A percentile compares a stretch with the other conserved stretches of the same genome.
These are phyloP conservation scores for Astragalus glycyphyllos DNA, from an alignment of 306 rosid species.

Conservation along the genomic window DNA sequence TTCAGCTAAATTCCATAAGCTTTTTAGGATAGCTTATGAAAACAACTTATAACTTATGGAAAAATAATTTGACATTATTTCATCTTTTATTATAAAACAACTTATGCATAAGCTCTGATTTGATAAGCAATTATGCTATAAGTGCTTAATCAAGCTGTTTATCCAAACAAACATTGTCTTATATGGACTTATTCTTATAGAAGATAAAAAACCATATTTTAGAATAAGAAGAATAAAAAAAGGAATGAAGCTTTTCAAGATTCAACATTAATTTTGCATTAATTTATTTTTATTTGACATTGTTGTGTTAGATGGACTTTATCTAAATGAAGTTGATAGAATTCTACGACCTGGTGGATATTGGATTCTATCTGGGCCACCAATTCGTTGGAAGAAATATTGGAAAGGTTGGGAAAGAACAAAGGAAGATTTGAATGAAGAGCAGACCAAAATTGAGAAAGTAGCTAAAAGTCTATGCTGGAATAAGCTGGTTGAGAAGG, in stretches of 20 bases:
- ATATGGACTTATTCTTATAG: too few relatives aligned
- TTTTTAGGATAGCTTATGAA: too few relatives aligned
- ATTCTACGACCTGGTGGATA: conserved; percentile 79
- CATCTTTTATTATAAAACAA: too few relatives aligned
- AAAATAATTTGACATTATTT: too few relatives aligned
- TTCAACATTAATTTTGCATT: not conserved
- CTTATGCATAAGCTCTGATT: too few relatives aligned
- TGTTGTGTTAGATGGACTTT: conserved; percentile 56
- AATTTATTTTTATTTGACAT: not conserved
- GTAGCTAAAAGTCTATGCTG: conserved; percentile 80
- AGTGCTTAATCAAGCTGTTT: too few relatives aligned
- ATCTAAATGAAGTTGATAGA: conserved; percentile 70
- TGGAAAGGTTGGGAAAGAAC: conserved; percentile 87
- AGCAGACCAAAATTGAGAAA: conserved; percentile 66
- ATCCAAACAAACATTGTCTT: too few relatives aligned
- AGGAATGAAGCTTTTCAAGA: not conserved
- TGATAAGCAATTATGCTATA: too few relatives aligned
- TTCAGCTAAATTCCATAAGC: too few relatives aligned
- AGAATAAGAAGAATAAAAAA: too few relatives aligned
- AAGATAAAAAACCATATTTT: too few relatives aligned
- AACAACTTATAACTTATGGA: too few relatives aligned
- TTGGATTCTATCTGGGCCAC: conserved; percentile 88
- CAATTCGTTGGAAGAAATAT: conserved; percentile 64
- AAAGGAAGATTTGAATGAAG: conserved; percentile 65
- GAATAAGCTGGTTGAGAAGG: conserved; percentile 67